A percentile compares a stretch with the other conserved stretches of the same genome.
Evolutionary conservation across 2,329 filamentous ascomycete genomes (phyloP).

Genomic region (Furcasterigmium sp.): DNA sequence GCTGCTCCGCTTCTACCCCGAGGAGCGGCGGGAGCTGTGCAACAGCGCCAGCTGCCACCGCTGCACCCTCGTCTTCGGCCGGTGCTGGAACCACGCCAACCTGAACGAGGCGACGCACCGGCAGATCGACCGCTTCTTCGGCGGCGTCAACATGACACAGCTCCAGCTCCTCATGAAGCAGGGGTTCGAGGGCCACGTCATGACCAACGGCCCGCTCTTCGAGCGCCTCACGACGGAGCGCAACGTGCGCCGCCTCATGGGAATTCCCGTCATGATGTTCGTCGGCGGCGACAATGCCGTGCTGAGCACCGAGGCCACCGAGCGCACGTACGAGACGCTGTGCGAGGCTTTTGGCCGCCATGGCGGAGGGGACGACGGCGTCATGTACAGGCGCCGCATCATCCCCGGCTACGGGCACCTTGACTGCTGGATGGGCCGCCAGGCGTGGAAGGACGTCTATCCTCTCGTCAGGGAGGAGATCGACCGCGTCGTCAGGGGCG

Average conservation of each 20-base stretch:
- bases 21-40: slow-evolving; percentile 51
- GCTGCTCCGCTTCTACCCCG: slow-evolving; percentile 52
- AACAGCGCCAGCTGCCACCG: slow-evolving; percentile 58
- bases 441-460: slow-evolving; percentile 55
- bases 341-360: slow-evolving; percentile 43
- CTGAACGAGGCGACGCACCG: slow-evolving; percentile 61
- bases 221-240: slow-evolving; percentile 39
- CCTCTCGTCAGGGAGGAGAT: slow-evolving; percentile 50
- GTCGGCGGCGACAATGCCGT: slow-evolving; percentile 53
- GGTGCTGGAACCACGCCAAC: slow-evolving; percentile 60
- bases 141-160: slow-evolving; percentile 55
- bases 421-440: slow-evolving; percentile 58
- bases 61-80: slow-evolving; percentile 53
- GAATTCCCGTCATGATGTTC: slow-evolving; percentile 51
- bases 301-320: slow-evolving; percentile 46
- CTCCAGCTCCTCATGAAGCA: slow-evolving; percentile 52
- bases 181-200: slow-evolving; percentile 45
- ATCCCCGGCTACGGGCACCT: slow-evolving; percentile 55
- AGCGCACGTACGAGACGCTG: slow-evolving; percentile 46
- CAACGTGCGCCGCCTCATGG: slow-evolving; percentile 45
- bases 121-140: slow-evolving; percentile 56
- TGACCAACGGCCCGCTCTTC: slow-evolving; percentile 43
- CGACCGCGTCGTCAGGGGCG: slow-evolving; percentile 43
- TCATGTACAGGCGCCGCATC: slow-evolving; percentile 42
- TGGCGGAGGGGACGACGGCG: slow-evolving; percentile 9